Evolutionary conservation across 83 land plant genomes (phyloP).

Genomic region (Thuja plicata): DNA sequence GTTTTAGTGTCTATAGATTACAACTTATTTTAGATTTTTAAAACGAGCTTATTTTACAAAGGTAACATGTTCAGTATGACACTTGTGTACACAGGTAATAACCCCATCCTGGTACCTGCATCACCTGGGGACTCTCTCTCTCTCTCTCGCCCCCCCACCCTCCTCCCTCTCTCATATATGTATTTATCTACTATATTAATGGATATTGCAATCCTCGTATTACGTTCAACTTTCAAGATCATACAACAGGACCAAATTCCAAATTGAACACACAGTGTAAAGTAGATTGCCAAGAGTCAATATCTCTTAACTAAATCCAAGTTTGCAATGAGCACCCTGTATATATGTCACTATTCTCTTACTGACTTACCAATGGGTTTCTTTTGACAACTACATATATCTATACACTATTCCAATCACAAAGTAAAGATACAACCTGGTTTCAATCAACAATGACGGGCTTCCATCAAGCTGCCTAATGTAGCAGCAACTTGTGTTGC

Average conservation of each 20-base stretch:
- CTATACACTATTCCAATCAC: neutral
- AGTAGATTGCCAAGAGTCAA: neutral
- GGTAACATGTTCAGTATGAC: neutral
- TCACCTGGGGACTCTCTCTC: neutral
- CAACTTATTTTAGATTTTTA: neutral
- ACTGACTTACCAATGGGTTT: neutral
- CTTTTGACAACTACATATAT: neutral
- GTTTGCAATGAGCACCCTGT: neutral
- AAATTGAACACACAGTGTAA: no score
- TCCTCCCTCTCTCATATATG: no score
- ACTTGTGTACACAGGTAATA: neutral
- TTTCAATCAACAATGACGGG: neutral
- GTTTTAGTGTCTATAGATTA: neutral
- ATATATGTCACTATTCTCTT: neutral
- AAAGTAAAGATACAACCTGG: neutral
- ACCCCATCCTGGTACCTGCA: neutral
- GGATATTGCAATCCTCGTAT: no score
- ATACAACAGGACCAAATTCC: no score
- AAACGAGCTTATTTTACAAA: neutral
- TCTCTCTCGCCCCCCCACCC: no score
- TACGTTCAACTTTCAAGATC: no score
- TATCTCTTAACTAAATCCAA: neutral
- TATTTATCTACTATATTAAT: no score
- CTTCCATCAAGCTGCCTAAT: neutral
- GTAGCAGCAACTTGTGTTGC: neutral